These are phyloP conservation scores for Quercus lobata DNA, from an alignment of 331 rosid genomes.

Conservation along the genomic window DNA sequence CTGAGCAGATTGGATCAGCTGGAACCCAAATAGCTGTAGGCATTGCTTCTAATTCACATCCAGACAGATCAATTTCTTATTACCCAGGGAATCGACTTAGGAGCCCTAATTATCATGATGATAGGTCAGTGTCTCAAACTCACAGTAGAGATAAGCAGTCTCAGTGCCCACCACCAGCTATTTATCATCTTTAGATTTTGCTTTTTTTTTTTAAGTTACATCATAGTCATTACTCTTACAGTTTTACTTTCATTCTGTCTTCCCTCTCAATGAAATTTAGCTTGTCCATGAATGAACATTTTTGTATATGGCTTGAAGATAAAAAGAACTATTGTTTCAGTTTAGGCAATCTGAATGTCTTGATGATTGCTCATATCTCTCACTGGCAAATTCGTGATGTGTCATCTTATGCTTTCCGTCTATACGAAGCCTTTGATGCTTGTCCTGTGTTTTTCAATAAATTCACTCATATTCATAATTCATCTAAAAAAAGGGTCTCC, in stretches of 20 bases:
- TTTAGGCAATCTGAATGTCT: neutral
- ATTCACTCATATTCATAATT: no score
- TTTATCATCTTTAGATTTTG: slow-evolving; percentile 18
- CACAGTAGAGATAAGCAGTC: neutral
- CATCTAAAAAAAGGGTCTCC: no score
- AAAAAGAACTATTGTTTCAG: neutral
- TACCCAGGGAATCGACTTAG: slow-evolving; percentile 1
- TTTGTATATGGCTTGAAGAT: neutral
- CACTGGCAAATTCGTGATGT: neutral
- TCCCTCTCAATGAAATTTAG: neutral
- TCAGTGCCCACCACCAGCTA: neutral
- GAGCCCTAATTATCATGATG: slow-evolving; percentile 5
- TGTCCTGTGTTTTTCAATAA: no score
- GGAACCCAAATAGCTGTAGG: neutral
- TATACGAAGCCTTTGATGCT: no score
- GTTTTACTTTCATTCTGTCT: neutral
- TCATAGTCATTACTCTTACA: neutral
- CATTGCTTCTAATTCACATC: slow-evolving; percentile 3
- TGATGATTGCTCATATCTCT: neutral
- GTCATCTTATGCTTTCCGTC: neutral
- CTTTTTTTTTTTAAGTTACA: neutral
- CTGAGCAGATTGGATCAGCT: slow-evolving; percentile 16
- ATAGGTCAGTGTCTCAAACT: slow-evolving; percentile 1
- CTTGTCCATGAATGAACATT: neutral
- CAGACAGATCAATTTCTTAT: slow-evolving; percentile 1